Percentiles rank a stretch among this genome's conserved stretches.
Conservation (phyloP, 306 rosid species). For the Boehmeria nivea region DNA sequence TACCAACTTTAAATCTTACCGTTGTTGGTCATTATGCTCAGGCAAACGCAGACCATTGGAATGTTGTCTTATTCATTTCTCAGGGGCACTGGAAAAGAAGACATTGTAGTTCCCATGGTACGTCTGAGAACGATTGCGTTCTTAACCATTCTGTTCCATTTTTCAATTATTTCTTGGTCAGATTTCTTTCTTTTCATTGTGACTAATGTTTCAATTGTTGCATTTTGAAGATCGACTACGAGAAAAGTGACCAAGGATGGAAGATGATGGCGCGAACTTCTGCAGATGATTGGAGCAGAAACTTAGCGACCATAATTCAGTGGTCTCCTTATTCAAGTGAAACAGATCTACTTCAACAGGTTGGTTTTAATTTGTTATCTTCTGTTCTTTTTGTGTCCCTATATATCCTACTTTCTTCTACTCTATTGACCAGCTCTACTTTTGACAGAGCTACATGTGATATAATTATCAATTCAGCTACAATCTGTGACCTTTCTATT, state of each 20-base stretch:
- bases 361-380: conserved; percentile 13
- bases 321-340: conserved; percentile 88
- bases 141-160: neutral
- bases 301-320: conserved; percentile 56
- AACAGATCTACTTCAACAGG: conserved; percentile 70
- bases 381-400: neutral
- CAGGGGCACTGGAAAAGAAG: conserved; percentile 79
- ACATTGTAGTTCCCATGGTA: conserved; percentile 93
- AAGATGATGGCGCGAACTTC: conserved; percentile 51
- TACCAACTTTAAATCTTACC: too few relatives aligned
- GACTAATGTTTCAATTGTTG: neutral
- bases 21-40: conserved; percentile 17
- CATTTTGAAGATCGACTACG: conserved; percentile 66
- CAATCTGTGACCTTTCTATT: neutral
- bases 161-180: too few relatives aligned
- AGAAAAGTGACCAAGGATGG: conserved; percentile 47
- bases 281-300: conserved; percentile 57
- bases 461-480: too few relatives aligned
- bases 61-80: conserved; percentile 84
- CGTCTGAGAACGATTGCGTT: too few relatives aligned
- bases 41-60: conserved; percentile 86
- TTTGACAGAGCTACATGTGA: too few relatives aligned
- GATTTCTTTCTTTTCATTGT: neutral
- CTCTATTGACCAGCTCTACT: too few relatives aligned
- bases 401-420: too few relatives aligned